Conservation (phyloP, 1,139 yeast species). For the Hyphopichia wangnamkhiaoensis region DNA sequence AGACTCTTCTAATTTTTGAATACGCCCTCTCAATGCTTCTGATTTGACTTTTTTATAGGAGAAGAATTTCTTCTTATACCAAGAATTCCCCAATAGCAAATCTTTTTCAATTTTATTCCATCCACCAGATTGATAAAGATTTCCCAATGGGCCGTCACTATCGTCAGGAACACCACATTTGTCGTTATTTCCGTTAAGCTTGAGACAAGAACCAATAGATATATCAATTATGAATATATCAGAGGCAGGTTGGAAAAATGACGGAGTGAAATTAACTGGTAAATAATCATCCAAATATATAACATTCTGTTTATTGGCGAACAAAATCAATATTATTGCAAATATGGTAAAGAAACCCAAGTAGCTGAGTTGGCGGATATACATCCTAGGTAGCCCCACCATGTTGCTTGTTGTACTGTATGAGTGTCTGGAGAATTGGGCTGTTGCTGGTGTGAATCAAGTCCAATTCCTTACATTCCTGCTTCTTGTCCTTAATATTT, state of each 20-base stretch:
- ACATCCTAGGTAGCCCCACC: constrained; percentile 26
- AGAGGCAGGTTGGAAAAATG: constrained; percentile 43
- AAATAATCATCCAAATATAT: constrained; percentile 30
- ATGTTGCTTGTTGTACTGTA: no score
- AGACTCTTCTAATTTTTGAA: constrained; percentile 2
- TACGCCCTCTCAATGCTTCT: constrained; percentile 17
- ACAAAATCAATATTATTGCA: constrained; percentile 22
- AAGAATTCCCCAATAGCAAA: constrained; percentile 34
- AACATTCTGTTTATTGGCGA: constrained; percentile 35
- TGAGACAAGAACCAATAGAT: constrained; percentile 31
- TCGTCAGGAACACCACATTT: constrained; percentile 35
- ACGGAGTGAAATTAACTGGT: constrained; percentile 34
- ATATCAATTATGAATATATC: constrained; percentile 41
- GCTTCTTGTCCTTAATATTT: no score
- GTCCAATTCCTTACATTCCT: no score
- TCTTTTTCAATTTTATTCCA: constrained; percentile 44
- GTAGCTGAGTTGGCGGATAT: constrained; percentile 26
- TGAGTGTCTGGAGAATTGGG: no score
- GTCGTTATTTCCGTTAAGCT: constrained; percentile 21
- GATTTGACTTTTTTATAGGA: constrained; percentile 33
- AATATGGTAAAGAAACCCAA: constrained; percentile 16
- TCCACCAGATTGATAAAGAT: constrained; percentile 28
- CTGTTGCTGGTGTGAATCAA: no score
- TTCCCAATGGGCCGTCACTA: constrained; percentile 31
- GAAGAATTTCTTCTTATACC: constrained; percentile 32